A percentile compares a stretch with the other conserved stretches of the same genome.
Conservation (phyloP, 2,329 filamentous ascomycete species). For the Calonectria henricotiae region DNA sequence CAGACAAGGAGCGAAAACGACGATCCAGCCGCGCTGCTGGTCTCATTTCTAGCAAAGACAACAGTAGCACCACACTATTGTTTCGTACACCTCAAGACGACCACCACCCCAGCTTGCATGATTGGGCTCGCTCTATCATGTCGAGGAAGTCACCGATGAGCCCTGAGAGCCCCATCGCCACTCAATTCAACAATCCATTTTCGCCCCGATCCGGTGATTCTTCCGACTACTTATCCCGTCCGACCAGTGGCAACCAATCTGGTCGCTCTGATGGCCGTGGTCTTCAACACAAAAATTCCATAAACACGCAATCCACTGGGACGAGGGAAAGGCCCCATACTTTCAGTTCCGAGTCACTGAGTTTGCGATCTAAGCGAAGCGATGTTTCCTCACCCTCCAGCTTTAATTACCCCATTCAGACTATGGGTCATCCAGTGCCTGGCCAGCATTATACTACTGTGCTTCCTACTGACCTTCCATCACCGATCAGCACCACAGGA, state of each 20-base stretch:
- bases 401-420: constrained; percentile 61
- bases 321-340: constrained; percentile 67
- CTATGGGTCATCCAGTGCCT: constrained; percentile 60
- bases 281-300: constrained; percentile 67
- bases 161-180: constrained; percentile 70
- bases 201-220: constrained; percentile 61
- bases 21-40: constrained; percentile 76
- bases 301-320: constrained; percentile 65
- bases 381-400: constrained; percentile 75
- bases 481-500: constrained; percentile 70
- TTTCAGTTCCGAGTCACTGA: constrained; percentile 73
- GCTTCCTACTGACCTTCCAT: constrained; percentile 71
- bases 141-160: constrained; percentile 64
- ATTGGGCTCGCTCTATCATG: constrained; percentile 73
- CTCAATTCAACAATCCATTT: constrained; percentile 71
- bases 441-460: constrained; percentile 69
- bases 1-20: constrained; percentile 76
- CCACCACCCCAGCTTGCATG: constrained; percentile 68
- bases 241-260: constrained; percentile 63
- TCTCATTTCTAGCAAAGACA: constrained; percentile 69
- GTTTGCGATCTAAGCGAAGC: constrained; percentile 74
- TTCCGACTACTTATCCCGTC: constrained; percentile 62
- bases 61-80: constrained; percentile 67
- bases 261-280: constrained; percentile 55
- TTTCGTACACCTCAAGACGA: constrained; percentile 73